Evolutionary conservation across 2,329 filamentous ascomycete genomes (phyloP), one percentile per base, ranked within the genome.

Genomic region (Alternaria metachromatica): DNA sequence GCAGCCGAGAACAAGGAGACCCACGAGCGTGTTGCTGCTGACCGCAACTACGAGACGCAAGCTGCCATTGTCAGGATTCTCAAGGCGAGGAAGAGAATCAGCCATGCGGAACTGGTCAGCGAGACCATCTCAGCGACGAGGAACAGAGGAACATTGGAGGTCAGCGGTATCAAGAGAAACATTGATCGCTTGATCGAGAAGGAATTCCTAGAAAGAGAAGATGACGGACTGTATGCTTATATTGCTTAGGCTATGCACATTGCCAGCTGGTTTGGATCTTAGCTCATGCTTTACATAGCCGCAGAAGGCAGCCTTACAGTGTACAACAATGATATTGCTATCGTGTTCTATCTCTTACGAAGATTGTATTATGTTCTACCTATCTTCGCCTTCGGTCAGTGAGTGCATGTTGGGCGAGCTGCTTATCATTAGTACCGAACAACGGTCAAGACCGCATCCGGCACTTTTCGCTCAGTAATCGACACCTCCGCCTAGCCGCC

Each of bases 11-110:
- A 97, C 82, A 92, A 94, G 80, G 93, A 92, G 72, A 98, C 94
- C 1, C 94, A 98, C 80, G 91, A 97, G 80, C 88, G 93, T 46
- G 93, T 99, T 5, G 90, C 90, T 0, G 91, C 92, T 56, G 96
- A 99, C 77, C 86, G 96, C 55, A 93, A 97, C 76, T 97, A 96
- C 74, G 96, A 99, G 83, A 97, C 94, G 0, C 96, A 99, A 80
- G 96, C 96, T 1, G 95, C 96, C 1, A 96, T 99, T 76, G 96
- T 99, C 65, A 86, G 96, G 18, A 97, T 99, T 76, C 94, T 99
- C 92, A 99, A 99, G 88, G 92, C 90, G 68, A 87, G 93, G 69
- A 97, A 97, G 87, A 87, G 83, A 9, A 94, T 98, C 81, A 89
- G 88, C 5, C 95, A 98, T 77, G 85, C 88, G n/a, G 92, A 97